A percentile compares a stretch with the other conserved stretches of the same genome.
Conservation (phyloP, 371 early-diverging fungal genomes). For the Mucor indicus region DNA sequence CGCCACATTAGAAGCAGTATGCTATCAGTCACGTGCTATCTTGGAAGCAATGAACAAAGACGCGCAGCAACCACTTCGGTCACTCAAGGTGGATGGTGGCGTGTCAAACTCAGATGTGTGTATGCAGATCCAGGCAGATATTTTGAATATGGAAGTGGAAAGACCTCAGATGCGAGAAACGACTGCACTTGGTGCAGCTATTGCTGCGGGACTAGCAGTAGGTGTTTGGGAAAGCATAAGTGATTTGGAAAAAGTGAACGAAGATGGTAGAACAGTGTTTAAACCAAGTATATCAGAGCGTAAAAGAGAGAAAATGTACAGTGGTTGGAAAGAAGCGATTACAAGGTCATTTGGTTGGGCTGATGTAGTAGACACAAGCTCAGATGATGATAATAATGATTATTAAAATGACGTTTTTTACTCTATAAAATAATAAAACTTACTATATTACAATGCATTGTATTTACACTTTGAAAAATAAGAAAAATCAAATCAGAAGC, state of each 20-base stretch:
- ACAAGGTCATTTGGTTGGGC: slow-evolving; percentile 71
- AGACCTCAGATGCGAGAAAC: slow-evolving; percentile 92
- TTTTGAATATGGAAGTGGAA: slow-evolving; percentile 77
- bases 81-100: slow-evolving; percentile 93
- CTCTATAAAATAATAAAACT: no score
- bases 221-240: slow-evolving; percentile 67
- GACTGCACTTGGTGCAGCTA: slow-evolving; percentile 93
- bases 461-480: no score
- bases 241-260: slow-evolving; percentile 36
- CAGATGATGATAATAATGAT: slow-evolving; percentile 9
- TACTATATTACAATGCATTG: no score
- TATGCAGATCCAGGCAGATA: slow-evolving; percentile 93
- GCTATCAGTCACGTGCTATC: slow-evolving; percentile 88
- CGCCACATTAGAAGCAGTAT: slow-evolving; percentile 88
- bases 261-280: slow-evolving; percentile 41
- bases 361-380: slow-evolving; percentile 14
- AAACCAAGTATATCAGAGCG: slow-evolving; percentile 37
- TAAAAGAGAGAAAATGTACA: slow-evolving; percentile 63
- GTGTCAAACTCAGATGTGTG: slow-evolving; percentile 84
- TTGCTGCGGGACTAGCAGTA: slow-evolving; percentile 92
- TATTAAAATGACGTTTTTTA: neutral
- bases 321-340: slow-evolving; percentile 86
- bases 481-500: no score
- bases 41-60: slow-evolving; percentile 89
- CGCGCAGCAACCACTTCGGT: slow-evolving; percentile 56